Evolutionary conservation across 2,329 filamentous ascomycete species (phyloP), one percentile per base, ranked within the genome.

Genomic region (Pseudogymnoascus sp.): DNA sequence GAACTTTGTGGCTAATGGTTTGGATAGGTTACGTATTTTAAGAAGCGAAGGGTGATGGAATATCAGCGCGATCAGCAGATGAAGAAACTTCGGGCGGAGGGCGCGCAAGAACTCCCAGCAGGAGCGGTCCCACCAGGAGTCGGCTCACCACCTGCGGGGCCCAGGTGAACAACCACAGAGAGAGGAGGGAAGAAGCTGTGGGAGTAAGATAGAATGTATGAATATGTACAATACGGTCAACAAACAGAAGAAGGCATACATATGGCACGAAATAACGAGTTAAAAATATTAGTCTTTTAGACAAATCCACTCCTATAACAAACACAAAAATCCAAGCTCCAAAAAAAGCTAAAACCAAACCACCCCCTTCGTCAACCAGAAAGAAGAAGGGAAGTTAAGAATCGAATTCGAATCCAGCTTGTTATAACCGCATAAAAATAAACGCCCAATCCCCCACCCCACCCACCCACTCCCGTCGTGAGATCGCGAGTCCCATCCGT

Each of bases 21-120:
- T 4, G 25, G 25, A 60, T 68, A 94, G 90, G 89, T 97, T 64
- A 91, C 91, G 76, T 97, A 99, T 75, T 99, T 99, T 77, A 97
- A 97, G 79, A 92, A 97, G 75, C 89, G 91, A 77, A 82, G 94
- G 69, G 90, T 97, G 35, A 93, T 95, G 76, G 94, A 99, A 68
- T 82, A 89, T 70, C 89, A 96, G 69, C 91, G 93, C 75, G 87
- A 89, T 70, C 80, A 86, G 75, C 88, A 90, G 22, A 78, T 96
- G 65, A 87, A 88, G 68, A 84, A 85, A 71, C 82, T 96, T 68
- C 81, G 88, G 71, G 81, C 80, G 54, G 87, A 93, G 73, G 88
- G 89, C 65, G 90, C 88, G 11, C 78, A 81, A 65, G 79, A 82
- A 74, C 79, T 90, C 72, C 67, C 69, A 2, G 22, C 32, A 18